A percentile compares a stretch with the other conserved stretches of the same genome.
phyloP scores from a whole-genome alignment of 2,329 filamentous ascomycete genomes.

The Zymoseptoria ardabiliae region DNA sequence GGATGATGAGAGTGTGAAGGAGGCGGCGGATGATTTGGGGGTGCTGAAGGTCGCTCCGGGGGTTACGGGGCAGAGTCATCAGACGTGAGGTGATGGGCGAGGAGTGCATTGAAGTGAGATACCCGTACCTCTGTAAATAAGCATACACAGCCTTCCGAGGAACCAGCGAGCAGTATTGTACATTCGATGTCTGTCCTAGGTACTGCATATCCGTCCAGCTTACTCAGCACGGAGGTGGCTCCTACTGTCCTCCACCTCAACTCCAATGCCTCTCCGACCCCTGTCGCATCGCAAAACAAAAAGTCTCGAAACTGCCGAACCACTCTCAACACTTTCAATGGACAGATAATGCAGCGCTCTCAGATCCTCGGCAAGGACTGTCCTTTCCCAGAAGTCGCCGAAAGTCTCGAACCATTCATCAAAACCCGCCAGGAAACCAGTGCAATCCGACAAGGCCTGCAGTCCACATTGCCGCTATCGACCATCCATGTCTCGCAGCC shows the following conservation, averaged over 20 bases:
- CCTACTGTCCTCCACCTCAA: neutral
- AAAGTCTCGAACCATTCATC: constrained; percentile 26
- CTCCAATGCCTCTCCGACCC: neutral
- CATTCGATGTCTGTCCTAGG: neutral
- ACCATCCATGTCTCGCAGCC: constrained; percentile 6
- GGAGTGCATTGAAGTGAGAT: neutral
- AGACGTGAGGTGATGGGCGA: constrained; percentile 1
- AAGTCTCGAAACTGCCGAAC: neutral
- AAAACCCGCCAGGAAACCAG: constrained; percentile 23
- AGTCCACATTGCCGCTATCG: constrained; percentile 20
- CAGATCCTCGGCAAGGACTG: constrained; percentile 5
- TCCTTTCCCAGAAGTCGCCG: constrained; percentile 25
- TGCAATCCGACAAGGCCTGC: constrained; percentile 22
- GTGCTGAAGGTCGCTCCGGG: constrained; percentile 5
- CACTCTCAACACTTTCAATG: too few species aligned
- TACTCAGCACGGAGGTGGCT: neutral
- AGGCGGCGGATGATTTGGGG: constrained; percentile 4
- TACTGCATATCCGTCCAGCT: neutral
- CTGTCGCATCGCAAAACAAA: too few species aligned
- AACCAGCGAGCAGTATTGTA: neutral
- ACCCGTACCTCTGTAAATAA: neutral
- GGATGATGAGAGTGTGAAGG: neutral
- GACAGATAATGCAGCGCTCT: neutral
- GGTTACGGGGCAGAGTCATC: neutral
- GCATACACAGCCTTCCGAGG: neutral